These are phyloP conservation scores for Leishmania tarentolae DNA, from an alignment of 208 protist genomes.

Conservation along the genomic window DNA sequence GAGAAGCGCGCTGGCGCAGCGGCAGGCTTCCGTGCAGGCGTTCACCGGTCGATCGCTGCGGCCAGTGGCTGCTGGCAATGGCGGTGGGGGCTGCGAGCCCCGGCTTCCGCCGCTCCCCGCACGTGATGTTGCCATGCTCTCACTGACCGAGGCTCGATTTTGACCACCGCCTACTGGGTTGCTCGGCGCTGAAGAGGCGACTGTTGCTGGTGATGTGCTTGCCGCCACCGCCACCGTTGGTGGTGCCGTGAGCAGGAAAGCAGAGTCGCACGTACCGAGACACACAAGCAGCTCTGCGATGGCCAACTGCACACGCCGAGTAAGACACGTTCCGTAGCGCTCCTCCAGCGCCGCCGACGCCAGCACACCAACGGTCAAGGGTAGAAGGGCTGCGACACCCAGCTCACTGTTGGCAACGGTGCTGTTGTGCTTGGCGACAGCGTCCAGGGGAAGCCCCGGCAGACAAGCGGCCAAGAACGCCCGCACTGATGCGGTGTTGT, in stretches of 20 bases:
- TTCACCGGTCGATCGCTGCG: constrained; percentile 27
- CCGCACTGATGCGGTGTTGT: constrained; percentile 31
- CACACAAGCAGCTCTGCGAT: constrained; percentile 64
- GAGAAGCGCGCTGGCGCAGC: constrained; percentile 49
- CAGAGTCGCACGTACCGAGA: constrained; percentile 48
- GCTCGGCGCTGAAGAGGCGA: not conserved
- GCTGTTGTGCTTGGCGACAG: constrained; percentile 5
- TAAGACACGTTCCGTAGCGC: constrained; percentile 51
- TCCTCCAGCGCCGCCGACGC: constrained; percentile 36
- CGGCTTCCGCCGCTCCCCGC: not conserved
- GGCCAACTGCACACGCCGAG: constrained; percentile 54
- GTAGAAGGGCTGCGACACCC: not conserved
- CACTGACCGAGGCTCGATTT: not conserved
- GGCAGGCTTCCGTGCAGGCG: constrained; percentile 65
- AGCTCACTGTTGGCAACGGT: constrained; percentile 1
- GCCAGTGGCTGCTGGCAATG: not conserved
- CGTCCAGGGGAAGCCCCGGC: constrained; percentile 19
- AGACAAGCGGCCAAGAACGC: constrained; percentile 31
- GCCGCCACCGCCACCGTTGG: constrained; percentile 29
- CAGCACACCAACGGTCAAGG: constrained; percentile 31
- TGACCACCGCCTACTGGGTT: not conserved
- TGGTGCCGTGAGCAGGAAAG: constrained; percentile 23
- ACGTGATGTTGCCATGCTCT: constrained; percentile 2
- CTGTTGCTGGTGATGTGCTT: not conserved
- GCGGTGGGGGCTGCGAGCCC: not conserved